These are phyloP conservation scores for Pestalotiopsis fici DNA, from an alignment of 2,329 filamentous ascomycete genomes.

Conservation along the genomic window DNA sequence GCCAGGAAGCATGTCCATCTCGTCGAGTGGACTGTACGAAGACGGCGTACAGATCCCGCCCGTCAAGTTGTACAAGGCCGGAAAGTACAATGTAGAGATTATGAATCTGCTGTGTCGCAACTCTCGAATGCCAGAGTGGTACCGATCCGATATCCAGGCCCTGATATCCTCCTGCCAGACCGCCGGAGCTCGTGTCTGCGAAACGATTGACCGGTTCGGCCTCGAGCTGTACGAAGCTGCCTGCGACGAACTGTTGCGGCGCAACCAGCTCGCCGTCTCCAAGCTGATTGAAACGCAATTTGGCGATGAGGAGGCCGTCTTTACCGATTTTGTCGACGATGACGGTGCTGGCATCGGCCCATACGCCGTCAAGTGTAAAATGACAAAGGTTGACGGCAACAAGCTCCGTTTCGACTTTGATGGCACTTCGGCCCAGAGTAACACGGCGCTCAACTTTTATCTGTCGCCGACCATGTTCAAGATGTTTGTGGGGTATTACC, in stretches of 20 bases:
- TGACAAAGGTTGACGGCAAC: constrained; percentile 40
- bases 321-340: constrained; percentile 52
- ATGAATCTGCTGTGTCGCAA: constrained; percentile 48
- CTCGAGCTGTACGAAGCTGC: constrained; percentile 44
- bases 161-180: constrained; percentile 47
- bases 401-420: constrained; percentile 49
- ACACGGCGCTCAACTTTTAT: constrained; percentile 48
- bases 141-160: constrained; percentile 46
- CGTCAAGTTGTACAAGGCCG: constrained; percentile 45
- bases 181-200: constrained; percentile 42
- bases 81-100: constrained; percentile 42
- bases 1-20: constrained; percentile 51
- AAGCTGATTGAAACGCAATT: constrained; percentile 47
- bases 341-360: constrained; percentile 46
- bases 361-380: constrained; percentile 46
- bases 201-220: constrained; percentile 45
- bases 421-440: constrained; percentile 47
- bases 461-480: constrained; percentile 50
- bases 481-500: constrained; percentile 47
- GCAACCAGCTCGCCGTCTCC: constrained; percentile 43
- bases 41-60: constrained; percentile 51
- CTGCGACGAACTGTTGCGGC: constrained; percentile 41
- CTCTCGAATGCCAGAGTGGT: constrained; percentile 49
- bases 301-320: constrained; percentile 38
- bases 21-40: constrained; percentile 46